Conservation (phyloP, 805 yeast genomes). For the Nakazawaea anatomiae region DNA sequence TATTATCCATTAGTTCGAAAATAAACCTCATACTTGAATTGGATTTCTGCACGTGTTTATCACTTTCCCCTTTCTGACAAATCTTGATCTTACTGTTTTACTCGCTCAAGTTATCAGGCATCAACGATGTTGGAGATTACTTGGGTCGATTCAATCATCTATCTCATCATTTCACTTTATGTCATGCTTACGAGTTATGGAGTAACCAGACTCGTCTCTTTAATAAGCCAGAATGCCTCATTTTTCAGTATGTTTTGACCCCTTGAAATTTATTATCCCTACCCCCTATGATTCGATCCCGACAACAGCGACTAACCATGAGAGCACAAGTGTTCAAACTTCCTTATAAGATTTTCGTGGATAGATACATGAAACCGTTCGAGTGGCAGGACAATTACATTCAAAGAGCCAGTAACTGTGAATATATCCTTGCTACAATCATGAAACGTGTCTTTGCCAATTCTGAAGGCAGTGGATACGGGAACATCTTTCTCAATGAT, state of each 20-base stretch:
- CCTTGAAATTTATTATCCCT: background rate
- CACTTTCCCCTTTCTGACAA: no score
- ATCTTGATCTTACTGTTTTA: no score
- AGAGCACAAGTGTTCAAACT: slow-evolving; percentile 15
- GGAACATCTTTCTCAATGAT: slow-evolving; percentile 22
- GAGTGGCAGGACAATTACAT: slow-evolving; percentile 21
- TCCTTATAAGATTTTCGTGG: slow-evolving; percentile 18
- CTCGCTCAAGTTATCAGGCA: no score
- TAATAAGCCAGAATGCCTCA: slow-evolving; percentile 14
- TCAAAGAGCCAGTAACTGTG: slow-evolving; percentile 24
- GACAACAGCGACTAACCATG: background rate
- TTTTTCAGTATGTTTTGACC: slow-evolving; percentile 15
- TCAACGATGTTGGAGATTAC: slow-evolving; percentile 12
- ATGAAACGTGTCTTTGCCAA: slow-evolving; percentile 11
- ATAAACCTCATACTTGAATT: no score
- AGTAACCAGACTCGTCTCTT: slow-evolving; percentile 13
- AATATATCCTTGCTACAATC: slow-evolving; percentile 17
- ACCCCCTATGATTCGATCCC: no score
- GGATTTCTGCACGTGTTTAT: no score
- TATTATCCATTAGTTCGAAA: no score
- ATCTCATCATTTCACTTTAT: slow-evolving; percentile 16
- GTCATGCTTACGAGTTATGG: slow-evolving; percentile 22
- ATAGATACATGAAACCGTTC: slow-evolving; percentile 25
- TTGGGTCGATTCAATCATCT: slow-evolving; percentile 21
- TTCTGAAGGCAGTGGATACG: slow-evolving; percentile 6